Evolutionary conservation across 352 stramenopile species (phyloP).

Genomic region (Aphanomyces cochlioides): DNA sequence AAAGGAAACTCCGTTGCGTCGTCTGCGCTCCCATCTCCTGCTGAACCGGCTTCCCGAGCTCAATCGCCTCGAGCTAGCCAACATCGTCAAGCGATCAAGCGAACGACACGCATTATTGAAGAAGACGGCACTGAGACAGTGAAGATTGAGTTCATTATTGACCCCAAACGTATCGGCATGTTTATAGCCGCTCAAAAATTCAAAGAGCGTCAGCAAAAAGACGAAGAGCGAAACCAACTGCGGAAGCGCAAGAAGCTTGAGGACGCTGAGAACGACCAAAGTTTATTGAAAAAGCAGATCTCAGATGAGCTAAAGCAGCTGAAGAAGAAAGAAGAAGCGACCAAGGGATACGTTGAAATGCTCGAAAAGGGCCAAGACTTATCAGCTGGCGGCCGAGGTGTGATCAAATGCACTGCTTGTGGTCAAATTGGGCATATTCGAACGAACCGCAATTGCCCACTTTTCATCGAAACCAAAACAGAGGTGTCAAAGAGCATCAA

Average conservation of each 20-base stretch:
- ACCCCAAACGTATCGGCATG: constrained; percentile 61
- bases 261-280: constrained; percentile 48
- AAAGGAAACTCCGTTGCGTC: constrained; percentile 51
- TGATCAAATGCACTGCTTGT: constrained; percentile 79
- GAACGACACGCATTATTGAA: constrained; percentile 68
- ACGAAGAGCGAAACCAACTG: constrained; percentile 66
- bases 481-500: constrained; percentile 29
- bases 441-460: constrained; percentile 73
- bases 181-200: constrained; percentile 74
- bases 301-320: constrained; percentile 84
- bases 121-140: constrained; percentile 75
- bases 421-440: constrained; percentile 77
- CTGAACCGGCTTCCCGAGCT: constrained; percentile 57
- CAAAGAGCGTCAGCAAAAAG: constrained; percentile 66
- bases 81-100: constrained; percentile 62
- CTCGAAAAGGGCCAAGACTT: constrained; percentile 64
- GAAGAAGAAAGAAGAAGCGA: constrained; percentile 74
- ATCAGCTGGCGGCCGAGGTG: constrained; percentile 45
- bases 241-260: constrained; percentile 71
- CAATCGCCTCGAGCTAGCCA: constrained; percentile 55
- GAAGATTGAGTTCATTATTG: constrained; percentile 74
- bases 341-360: constrained; percentile 80
- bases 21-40: constrained; percentile 61
- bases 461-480: constrained; percentile 56
- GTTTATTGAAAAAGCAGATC: constrained; percentile 68